A percentile compares a stretch with the other conserved stretches of the same genome.
Conservation (phyloP, 257 asterid species). For the Scutellaria baicalensis region DNA sequence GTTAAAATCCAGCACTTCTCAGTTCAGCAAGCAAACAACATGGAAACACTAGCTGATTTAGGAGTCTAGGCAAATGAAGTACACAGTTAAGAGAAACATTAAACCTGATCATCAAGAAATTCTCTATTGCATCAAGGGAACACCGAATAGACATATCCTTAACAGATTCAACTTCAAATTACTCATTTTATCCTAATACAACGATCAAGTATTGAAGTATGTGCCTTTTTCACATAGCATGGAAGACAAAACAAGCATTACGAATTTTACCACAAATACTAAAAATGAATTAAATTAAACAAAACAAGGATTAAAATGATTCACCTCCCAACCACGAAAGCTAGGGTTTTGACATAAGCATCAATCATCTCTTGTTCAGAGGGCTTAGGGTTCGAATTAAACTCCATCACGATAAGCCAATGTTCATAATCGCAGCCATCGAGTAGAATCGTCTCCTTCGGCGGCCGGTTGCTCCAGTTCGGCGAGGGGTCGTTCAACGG, state of each 20-base stretch:
- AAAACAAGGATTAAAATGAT: background rate
- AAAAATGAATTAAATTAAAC: background rate
- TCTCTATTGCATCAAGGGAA: background rate
- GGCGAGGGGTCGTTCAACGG: slow-evolving; percentile 93
- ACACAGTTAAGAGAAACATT: background rate
- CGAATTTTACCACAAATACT: background rate
- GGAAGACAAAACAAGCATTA: background rate
- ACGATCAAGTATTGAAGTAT: background rate
- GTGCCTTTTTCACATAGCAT: background rate
- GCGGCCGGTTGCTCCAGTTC: slow-evolving; percentile 97
- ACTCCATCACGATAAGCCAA: slow-evolving; percentile 95
- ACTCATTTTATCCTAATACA: background rate
- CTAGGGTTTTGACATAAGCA: slow-evolving; percentile 81
- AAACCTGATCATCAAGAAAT: background rate
- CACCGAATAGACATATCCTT: background rate
- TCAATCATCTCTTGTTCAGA: slow-evolving; percentile 68
- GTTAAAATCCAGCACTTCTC: background rate
- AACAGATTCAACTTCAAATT: background rate
- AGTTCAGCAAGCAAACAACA: background rate
- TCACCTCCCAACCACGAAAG: slow-evolving; percentile 77
- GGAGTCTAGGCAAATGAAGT: background rate
- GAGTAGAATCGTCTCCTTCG: slow-evolving; percentile 78
- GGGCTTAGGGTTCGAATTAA: slow-evolving; percentile 57
- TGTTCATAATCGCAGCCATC: slow-evolving; percentile 98
- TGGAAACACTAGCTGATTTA: background rate